Base-by-base conservation (phyloP, 2,329 filamentous ascomycete genomes). In the Septoria petroselini region DNA sequence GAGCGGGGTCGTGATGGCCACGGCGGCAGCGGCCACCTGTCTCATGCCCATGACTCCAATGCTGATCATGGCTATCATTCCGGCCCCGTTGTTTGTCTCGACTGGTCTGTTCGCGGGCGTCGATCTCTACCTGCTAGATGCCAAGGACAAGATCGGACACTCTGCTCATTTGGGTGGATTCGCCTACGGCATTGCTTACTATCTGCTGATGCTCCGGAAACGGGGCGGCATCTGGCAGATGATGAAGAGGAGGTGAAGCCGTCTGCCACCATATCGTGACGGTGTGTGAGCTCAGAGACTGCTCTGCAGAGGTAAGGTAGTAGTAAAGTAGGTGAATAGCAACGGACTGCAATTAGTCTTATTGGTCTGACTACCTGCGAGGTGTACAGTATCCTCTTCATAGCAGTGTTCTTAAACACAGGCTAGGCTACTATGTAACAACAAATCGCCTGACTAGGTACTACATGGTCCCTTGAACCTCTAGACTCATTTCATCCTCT, bases 151-250 rank as follows among this genome's bases (percentile, higher is more conserved):
- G 17, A 63, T 69, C 7, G 72, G 61, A 3, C 74, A 76, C 63
- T 63, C 68, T 14, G 73, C 71, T 6, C 74, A 76, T 65, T 47
- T 76, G 11, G 73, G 74, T 4, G 74, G 73, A 0, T 44, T 66
- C 15, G 62, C 62, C 0, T 74, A 71, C 57, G 74, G 73, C 0
- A 42, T 48, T 1, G 23, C 56, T 7, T 70, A 62, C 48, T 70
- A 69, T 41, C 12, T 63, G 14, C 15, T 18, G 23, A 21, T 47
- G 25, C 9, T 47, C 33, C 39, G 43, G 17, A 47, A 39, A 15
- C 27, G 27, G 7, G 43, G 43, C 12, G 43, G 43, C 1, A 27
- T 47, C 5, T 47, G 43, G 43, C 34, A 31, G 9, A n/a, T 47
- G 35, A 12, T 47, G 5, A 30, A 14, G 17, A 31, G 25, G 8